Percentiles rank a stretch among this genome's conserved stretches.
phyloP scores from a whole-genome alignment of 345 rosid genomes.

The Nephelium lappaceum region DNA sequence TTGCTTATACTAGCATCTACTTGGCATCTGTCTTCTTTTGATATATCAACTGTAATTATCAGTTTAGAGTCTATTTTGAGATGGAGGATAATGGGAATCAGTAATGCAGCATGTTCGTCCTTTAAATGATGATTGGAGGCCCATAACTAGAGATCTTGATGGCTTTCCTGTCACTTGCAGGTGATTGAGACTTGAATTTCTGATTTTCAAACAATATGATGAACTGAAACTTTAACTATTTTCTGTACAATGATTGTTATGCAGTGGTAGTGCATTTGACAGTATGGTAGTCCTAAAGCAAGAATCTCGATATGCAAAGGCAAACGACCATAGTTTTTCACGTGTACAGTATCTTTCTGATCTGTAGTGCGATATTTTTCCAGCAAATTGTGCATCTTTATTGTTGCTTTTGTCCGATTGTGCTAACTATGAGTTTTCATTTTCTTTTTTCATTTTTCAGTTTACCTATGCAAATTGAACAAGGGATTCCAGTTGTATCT shows the following conservation, averaged over 20 bases:
- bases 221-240: constrained; percentile 33
- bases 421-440: constrained; percentile 27
- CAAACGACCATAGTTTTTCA: constrained; percentile 76
- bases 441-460: constrained; percentile 52
- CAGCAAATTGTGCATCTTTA: not conserved
- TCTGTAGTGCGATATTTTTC: not conserved
- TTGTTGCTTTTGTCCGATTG: not conserved
- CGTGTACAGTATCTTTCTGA: constrained; percentile 54
- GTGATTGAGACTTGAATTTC: constrained; percentile 39
- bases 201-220: constrained; percentile 19
- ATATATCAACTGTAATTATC: not conserved
- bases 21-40: constrained; percentile 6
- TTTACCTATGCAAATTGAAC: constrained; percentile 86
- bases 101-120: constrained; percentile 74
- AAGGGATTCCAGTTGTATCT: constrained; percentile 89
- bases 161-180: constrained; percentile 93
- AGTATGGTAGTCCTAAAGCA: constrained; percentile 94
- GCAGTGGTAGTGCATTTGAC: constrained; percentile 80
- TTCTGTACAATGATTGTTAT: constrained; percentile 33
- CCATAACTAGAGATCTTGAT: constrained; percentile 78
- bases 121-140: constrained; percentile 84
- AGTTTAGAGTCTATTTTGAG: not conserved
- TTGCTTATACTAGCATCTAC: constrained; percentile 9
- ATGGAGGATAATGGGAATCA: constrained; percentile 20
- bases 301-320: constrained; percentile 84